Conservation (phyloP, 1,139 yeast genomes). For the Candida sp. region DNA sequence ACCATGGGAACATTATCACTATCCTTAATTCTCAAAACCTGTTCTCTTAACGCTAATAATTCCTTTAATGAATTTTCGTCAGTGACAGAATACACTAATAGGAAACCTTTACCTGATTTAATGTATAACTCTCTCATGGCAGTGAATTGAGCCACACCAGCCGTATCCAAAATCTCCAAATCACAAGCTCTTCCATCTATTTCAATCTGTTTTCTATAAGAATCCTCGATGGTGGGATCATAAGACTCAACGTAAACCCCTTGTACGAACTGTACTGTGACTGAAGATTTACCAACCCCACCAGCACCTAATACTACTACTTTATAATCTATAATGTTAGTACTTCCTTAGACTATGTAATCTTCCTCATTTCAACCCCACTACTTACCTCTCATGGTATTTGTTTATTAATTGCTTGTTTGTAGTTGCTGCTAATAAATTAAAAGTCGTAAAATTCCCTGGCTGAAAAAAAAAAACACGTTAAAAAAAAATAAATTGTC, state of each 20-base stretch:
- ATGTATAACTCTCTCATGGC: slow-evolving; percentile 72
- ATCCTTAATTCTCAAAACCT: slow-evolving; percentile 86
- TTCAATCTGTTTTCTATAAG: slow-evolving; percentile 88
- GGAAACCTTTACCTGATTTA: slow-evolving; percentile 80
- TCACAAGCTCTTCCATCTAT: slow-evolving; percentile 92
- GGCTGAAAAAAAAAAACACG: background rate
- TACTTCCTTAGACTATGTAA: background rate
- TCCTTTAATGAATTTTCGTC: slow-evolving; percentile 84
- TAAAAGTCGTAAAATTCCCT: background rate
- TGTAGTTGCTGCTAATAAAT: too few species aligned
- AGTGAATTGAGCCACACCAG: slow-evolving; percentile 52
- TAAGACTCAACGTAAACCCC: slow-evolving; percentile 51
- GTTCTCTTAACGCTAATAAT: slow-evolving; percentile 78
- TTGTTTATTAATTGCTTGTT: background rate
- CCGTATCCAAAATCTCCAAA: slow-evolving; percentile 58
- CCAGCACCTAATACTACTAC: slow-evolving; percentile 52
- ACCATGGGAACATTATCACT: slow-evolving; percentile 78
- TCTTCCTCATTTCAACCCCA: background rate
- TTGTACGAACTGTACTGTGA: slow-evolving; percentile 50
- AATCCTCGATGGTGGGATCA: slow-evolving; percentile 56
- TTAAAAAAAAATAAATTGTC: background rate
- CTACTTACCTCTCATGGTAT: background rate
- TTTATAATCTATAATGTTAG: slow-evolving; percentile 28
- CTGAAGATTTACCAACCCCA: slow-evolving; percentile 51
- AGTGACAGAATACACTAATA: slow-evolving; percentile 87